Conservation (phyloP, 306 rosid genomes). For the Calophaca sinica region DNA sequence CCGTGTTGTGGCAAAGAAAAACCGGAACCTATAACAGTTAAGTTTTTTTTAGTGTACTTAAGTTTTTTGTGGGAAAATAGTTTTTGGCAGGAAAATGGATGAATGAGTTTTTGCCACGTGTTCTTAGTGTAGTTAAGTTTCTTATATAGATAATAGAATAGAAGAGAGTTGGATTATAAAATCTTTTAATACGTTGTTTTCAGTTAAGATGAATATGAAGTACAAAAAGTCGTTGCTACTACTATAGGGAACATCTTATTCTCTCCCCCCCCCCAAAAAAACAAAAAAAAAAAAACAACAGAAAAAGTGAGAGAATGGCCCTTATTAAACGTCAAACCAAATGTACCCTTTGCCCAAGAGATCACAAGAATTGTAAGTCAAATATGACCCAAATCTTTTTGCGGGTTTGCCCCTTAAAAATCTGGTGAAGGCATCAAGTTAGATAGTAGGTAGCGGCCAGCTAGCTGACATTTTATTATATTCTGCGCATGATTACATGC, state of each 20-base stretch:
- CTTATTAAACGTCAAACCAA: slow-evolving; percentile 23
- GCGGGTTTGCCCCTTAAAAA: slow-evolving; percentile 13
- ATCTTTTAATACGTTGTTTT: slow-evolving; percentile 20
- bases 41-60: no score
- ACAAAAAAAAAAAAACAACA: no score
- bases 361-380: not conserved
- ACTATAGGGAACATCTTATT: not conserved
- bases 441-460: slow-evolving; percentile 43
- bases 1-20: no score
- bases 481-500: slow-evolving; percentile 43
- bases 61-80: no score
- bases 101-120: no score
- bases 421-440: slow-evolving; percentile 40
- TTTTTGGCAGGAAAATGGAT: no score
- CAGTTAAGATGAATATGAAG: slow-evolving; percentile 16
- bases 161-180: not conserved
- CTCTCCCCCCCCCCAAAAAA: no score
- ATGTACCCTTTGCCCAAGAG: no score
- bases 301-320: not conserved
- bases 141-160: no score
- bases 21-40: no score
- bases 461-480: slow-evolving; percentile 48
- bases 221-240: slow-evolving; percentile 1
- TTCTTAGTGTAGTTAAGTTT: no score
- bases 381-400: slow-evolving; percentile 30